phyloP scores from a whole-genome alignment of 1,139 yeast genomes.

The Suhomyces anneliseae region DNA sequence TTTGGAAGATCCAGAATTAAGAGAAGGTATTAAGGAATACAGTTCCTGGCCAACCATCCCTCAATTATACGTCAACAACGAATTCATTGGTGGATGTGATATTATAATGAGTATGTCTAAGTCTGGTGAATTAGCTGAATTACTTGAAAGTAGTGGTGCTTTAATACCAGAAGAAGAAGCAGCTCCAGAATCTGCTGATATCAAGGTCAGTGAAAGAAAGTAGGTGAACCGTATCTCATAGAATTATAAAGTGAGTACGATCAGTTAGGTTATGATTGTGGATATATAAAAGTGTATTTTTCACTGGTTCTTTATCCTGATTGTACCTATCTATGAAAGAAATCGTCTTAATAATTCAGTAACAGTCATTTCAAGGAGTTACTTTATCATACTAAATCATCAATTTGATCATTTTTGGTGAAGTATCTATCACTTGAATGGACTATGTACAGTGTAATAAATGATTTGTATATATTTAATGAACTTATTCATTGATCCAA shows the following conservation, averaged over 20 bases:
- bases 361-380: no score
- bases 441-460: not conserved
- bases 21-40: slow-evolving; percentile 92
- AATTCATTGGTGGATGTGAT: slow-evolving; percentile 97
- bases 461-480: not conserved
- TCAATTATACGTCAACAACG: slow-evolving; percentile 68
- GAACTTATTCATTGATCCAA: no score
- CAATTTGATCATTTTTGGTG: no score
- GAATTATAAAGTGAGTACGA: no score
- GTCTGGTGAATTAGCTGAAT: slow-evolving; percentile 83
- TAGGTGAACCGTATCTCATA: no score
- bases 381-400: no score
- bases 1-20: slow-evolving; percentile 87
- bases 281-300: no score
- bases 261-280: no score
- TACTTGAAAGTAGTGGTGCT: slow-evolving; percentile 76
- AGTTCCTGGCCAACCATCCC: slow-evolving; percentile 95
- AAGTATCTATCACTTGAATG: not conserved
- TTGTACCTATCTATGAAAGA: no score
- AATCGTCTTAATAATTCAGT: no score
- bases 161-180: slow-evolving; percentile 71
- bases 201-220: slow-evolving; percentile 41
- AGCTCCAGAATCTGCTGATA: slow-evolving; percentile 28
- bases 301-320: no score
- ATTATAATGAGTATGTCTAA: slow-evolving; percentile 91